Evolutionary conservation across 345 rosid species (phyloP).

Genomic region (Salix viminalis): DNA sequence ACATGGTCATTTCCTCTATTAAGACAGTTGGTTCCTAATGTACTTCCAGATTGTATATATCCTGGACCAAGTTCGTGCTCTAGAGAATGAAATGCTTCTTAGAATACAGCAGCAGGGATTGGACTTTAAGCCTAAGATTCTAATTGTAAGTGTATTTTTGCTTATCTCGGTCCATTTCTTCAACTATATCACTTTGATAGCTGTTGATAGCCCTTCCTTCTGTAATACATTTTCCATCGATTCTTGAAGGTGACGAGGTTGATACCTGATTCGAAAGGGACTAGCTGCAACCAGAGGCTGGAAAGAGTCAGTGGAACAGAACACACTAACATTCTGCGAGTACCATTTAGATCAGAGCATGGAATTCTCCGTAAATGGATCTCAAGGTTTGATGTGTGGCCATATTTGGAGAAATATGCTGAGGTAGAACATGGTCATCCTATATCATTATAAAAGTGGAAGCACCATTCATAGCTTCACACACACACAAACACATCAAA

Average conservation of each 20-base stretch:
- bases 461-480: too few relatives aligned
- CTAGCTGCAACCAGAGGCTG: constrained; percentile 81
- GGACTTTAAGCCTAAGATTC: constrained; percentile 76
- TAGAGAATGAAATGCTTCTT: constrained; percentile 84
- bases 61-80: constrained; percentile 95
- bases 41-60: constrained; percentile 81
- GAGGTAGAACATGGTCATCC: constrained; percentile 41
- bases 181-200: not conserved
- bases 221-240: constrained; percentile 9
- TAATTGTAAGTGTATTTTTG: constrained; percentile 54
- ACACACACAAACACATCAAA: too few relatives aligned
- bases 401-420: constrained; percentile 84
- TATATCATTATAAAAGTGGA: not conserved
- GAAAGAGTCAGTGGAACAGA: constrained; percentile 96
- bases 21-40: not conserved
- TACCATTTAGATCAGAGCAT: constrained; percentile 87
- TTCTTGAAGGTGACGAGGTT: constrained; percentile 72
- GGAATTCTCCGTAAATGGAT: constrained; percentile 92
- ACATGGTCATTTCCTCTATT: not conserved
- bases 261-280: constrained; percentile 93
- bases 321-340: constrained; percentile 70
- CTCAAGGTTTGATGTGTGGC: constrained; percentile 99
- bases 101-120: constrained; percentile 86
- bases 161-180: not conserved
- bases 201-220: not conserved